Evolutionary conservation across 108 stramenopile species (phyloP).

Genomic region (Cyclotella baltica): DNA sequence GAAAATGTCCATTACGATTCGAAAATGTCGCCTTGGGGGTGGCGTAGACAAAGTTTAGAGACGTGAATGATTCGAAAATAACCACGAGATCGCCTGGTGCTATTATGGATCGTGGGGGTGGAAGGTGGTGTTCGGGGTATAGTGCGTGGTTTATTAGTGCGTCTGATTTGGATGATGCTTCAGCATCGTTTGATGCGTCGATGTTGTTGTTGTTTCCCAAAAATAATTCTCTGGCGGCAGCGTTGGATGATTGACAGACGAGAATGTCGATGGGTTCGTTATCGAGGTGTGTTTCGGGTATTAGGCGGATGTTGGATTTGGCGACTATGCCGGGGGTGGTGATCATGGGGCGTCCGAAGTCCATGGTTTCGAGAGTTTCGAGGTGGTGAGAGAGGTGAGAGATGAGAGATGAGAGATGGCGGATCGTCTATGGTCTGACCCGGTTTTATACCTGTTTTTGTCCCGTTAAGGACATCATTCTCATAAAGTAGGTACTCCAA

Average conservation of each 20-base stretch:
- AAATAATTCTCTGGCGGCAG: slow-evolving; percentile 75
- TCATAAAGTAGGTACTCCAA: too few species aligned
- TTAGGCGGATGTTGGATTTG: slow-evolving; percentile 50
- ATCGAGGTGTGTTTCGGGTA: slow-evolving; percentile 36
- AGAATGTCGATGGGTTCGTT: slow-evolving; percentile 38
- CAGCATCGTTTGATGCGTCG: neutral
- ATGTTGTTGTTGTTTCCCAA: slow-evolving; percentile 54
- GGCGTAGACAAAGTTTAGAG: slow-evolving; percentile 86
- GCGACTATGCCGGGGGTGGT: slow-evolving; percentile 44
- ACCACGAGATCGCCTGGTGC: slow-evolving; percentile 73
- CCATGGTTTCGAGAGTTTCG: slow-evolving; percentile 49
- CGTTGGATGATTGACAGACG: slow-evolving; percentile 64
- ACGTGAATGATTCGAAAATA: slow-evolving; percentile 87
- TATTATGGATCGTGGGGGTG: slow-evolving; percentile 65
- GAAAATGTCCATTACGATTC: slow-evolving; percentile 91
- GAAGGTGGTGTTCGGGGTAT: slow-evolving; percentile 66
- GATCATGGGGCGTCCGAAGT: slow-evolving; percentile 49
- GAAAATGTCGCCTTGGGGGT: slow-evolving; percentile 66
- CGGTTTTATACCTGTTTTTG: too few species aligned
- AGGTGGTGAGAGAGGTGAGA: too few species aligned
- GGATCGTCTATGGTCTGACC: too few species aligned
- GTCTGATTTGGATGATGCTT: neutral
- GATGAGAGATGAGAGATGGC: too few species aligned
- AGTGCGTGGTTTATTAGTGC: slow-evolving; percentile 56
- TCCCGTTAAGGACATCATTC: too few species aligned